phyloP scores from a whole-genome alignment of 352 stramenopile species.

The Elongisporangium prolatum region DNA sequence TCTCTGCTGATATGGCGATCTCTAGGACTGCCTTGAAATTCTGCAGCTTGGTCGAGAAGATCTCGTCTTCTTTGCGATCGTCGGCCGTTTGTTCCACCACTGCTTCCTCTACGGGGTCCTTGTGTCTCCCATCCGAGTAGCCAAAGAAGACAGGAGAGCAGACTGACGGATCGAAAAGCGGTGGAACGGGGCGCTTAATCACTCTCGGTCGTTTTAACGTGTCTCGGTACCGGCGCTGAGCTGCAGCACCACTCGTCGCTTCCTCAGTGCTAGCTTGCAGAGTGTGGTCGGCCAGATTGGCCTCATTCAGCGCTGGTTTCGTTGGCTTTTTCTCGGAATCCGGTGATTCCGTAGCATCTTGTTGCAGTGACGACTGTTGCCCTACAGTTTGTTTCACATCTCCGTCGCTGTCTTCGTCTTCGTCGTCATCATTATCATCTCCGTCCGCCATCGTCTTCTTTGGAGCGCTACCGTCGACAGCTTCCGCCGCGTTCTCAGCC shows the following conservation, averaged over 20 bases:
- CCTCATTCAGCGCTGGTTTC: conserved; percentile 8
- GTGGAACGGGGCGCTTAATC: conserved; percentile 38
- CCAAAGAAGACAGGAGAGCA: conserved; percentile 73
- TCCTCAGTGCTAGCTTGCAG: conserved; percentile 9
- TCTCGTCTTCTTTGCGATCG: conserved; percentile 26
- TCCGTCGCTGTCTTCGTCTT: conserved; percentile 13
- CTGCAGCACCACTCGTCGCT: conserved; percentile 6
- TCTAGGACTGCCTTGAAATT: conserved; percentile 31
- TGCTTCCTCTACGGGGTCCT: conserved; percentile 30
- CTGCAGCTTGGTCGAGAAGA: conserved; percentile 56
- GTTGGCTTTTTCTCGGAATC: neutral
- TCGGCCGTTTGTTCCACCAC: conserved; percentile 24
- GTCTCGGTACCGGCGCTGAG: conserved; percentile 16
- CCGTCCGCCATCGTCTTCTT: conserved; percentile 13
- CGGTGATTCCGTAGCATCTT: neutral
- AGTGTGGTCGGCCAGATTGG: conserved; percentile 24
- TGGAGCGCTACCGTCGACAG: conserved; percentile 8
- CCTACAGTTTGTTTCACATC: neutral
- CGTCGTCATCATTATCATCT: conserved; percentile 14
- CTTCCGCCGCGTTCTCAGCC: conserved; percentile 2
- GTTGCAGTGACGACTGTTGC: neutral
- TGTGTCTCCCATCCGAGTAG: conserved; percentile 41
- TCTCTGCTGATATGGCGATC: conserved; percentile 27
- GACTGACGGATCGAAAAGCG: conserved; percentile 34
- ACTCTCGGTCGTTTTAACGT: conserved; percentile 40